Evolutionary conservation across 441 rosid genomes (phyloP).

Genomic region (Syzygium syzygioides): DNA sequence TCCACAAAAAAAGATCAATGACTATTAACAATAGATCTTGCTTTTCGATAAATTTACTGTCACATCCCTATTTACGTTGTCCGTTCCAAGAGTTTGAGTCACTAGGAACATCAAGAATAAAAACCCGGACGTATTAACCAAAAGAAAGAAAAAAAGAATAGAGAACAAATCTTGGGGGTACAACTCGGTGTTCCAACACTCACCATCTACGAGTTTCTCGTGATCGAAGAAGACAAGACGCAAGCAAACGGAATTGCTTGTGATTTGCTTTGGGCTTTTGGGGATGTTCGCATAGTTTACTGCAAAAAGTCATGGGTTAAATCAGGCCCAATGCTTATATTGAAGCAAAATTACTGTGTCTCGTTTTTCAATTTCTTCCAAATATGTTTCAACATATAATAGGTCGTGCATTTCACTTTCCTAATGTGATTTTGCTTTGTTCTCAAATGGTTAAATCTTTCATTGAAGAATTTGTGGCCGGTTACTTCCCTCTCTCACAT

Average conservation of each 20-base stretch:
- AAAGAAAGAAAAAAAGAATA: not conserved
- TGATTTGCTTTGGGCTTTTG: no score
- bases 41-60: rapidly evolving
- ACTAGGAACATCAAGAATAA: not conserved
- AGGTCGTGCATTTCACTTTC: not conserved
- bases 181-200: not conserved
- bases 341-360: no score
- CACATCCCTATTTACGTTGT: not conserved
- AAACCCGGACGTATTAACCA: no score
- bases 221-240: no score
- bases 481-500: no score
- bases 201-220: not conserved
- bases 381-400: no score
- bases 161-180: not conserved
- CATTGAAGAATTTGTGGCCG: not conserved
- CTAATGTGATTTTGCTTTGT: no score
- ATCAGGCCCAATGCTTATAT: no score
- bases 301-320: no score
- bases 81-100: not conserved
- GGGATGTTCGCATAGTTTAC: no score
- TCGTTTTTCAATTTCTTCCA: no score
- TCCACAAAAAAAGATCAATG: not conserved
- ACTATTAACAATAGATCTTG: rapidly evolving
- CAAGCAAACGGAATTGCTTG: no score
- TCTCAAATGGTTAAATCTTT: not conserved